phyloP scores from a whole-genome alignment of 371 early-diverging fungal genomes.

The Mortierella sp. region DNA sequence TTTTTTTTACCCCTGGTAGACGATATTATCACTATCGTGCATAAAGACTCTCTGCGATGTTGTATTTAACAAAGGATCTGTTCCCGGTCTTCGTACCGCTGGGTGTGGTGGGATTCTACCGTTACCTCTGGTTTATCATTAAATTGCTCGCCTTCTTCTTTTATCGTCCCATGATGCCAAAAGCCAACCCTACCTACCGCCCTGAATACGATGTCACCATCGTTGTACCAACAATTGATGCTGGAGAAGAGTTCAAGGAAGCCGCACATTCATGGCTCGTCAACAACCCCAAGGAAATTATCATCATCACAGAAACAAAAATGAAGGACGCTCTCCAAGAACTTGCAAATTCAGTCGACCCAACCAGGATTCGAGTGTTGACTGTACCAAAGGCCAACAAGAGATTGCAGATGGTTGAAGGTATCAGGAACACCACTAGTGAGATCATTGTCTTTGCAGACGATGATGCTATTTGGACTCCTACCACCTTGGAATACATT shows the following conservation, averaged over 20 bases:
- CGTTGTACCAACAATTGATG: slow-evolving; percentile 83
- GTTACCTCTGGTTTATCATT: slow-evolving; percentile 79
- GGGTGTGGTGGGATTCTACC: slow-evolving; percentile 80
- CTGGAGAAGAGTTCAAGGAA: slow-evolving; percentile 79
- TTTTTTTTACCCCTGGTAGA: background rate
- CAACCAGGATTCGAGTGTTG: slow-evolving; percentile 61
- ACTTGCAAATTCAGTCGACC: slow-evolving; percentile 63
- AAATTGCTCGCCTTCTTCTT: slow-evolving; percentile 69
- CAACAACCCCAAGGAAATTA: slow-evolving; percentile 74
- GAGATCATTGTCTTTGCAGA: slow-evolving; percentile 83
- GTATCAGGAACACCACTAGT: slow-evolving; percentile 72
- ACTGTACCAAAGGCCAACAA: slow-evolving; percentile 75
- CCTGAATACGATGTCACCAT: slow-evolving; percentile 77
- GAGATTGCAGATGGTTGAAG: slow-evolving; percentile 80
- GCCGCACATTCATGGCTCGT: slow-evolving; percentile 78
- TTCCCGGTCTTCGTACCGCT: slow-evolving; percentile 80
- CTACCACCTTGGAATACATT: slow-evolving; percentile 72
- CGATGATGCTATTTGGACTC: slow-evolving; percentile 81
- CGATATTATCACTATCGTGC: background rate
- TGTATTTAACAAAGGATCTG: slow-evolving; percentile 80
- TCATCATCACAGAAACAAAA: slow-evolving; percentile 70
- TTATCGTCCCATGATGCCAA: slow-evolving; percentile 67
- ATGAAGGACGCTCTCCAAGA: slow-evolving; percentile 66
- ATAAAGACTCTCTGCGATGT: slow-evolving; percentile 59
- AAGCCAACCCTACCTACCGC: slow-evolving; percentile 65